Base-by-base conservation (phyloP, 1,284 basidiomycete genomes). In the Ganoderma meredithae region DNA sequence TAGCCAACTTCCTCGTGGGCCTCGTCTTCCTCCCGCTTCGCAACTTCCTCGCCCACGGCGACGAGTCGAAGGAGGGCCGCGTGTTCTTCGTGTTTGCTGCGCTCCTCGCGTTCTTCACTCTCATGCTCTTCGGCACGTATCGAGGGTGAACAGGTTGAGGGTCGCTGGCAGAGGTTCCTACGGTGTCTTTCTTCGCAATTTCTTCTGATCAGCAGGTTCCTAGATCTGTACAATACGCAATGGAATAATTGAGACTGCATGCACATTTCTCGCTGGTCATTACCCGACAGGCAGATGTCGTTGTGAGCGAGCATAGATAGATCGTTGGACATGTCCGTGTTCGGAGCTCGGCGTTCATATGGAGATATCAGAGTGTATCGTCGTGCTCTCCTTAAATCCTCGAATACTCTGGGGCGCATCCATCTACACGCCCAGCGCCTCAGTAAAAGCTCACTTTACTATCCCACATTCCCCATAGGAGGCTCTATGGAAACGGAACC, bases 11-110 rank as follows among this genome's bases (percentile, higher is more conserved):
- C 76, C 65, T 91, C 71, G 90, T 97, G 47, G 94, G 94, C 3
- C 82, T 96, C 2, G 79, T 89, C 39, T 98, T 98, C 81, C 83
- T 97, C 17, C 94, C 95, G 0, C 79, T 97, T 53, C 89, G 95
- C 63, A 90, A 95, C 77, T 76, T 87, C 25, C 84, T 97, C 44
- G 84, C 92, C 12, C 83, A 84, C 1, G 90, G 87, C 2, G 88
- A 92, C 65, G 81, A 84, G 17, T 76, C 80, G 75, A 90, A 91
- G 73, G 91, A 95, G 76, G 95, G 95, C 22, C 84, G 91, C 63
- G 89, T 96, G 2, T 96, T 96, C 78, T 95, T 93, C 75, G 82
- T 95, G 8, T 96, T 96, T 75, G 90, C 78, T 2, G 71, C 70
- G 0, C 63, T 79, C 67, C 65, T 79, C 41, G 68, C 70, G 7